Base-by-base conservation (phyloP, 2,329 filamentous ascomycete genomes). In the Akanthomyces uredinophilus region DNA sequence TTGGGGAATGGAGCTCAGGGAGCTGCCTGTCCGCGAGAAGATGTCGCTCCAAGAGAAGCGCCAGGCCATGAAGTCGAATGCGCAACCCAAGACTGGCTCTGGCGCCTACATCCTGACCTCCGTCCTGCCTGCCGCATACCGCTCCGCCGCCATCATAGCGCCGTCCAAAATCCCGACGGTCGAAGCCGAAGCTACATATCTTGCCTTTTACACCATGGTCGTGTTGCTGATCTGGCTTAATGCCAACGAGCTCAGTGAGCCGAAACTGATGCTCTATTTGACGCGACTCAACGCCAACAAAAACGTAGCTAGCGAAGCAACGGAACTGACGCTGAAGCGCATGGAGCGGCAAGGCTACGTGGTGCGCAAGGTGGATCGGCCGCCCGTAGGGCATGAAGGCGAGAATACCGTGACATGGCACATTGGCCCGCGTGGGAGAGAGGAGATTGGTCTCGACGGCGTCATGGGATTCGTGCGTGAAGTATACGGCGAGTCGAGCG, bases 1-100 rank as follows among this genome's bases (percentile, higher is more conserved):
- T 1, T 98, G 96, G 75, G 95, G 95, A n/a, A 96, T 98, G 92
- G 84, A 93, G 72, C 84, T 99, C 81, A 81, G 86, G 4, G 93
- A 97, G 75, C 80, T 98, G 55, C 92, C 95, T 0, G 80, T 83
- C 1, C 85, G 84, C 69, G 94, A 97, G 70, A 96, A 92, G 74
- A 83, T 90, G 54, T 92, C 92, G 0, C 76, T 96, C 39, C 87
- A 86, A 63, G 90, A 96, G 66, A 85, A 84, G 71, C 85, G 91
- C 68, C 87, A 90, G 80, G 90, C 89, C 87, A 76, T 64, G 77
- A 77, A 72, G 60, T 72, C 79, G 13, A 81, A 81, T 64, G 75
- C 76, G 8, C 76, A 85, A 61, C 82, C 80, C 18, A 83, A 83
- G 41, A 77, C 81, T 14, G 79, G 81, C 18, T 87, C 86, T 14